Base-by-base conservation (phyloP, 495 filamentous ascomycete genomes). In the Cetradonia linearis region DNA sequence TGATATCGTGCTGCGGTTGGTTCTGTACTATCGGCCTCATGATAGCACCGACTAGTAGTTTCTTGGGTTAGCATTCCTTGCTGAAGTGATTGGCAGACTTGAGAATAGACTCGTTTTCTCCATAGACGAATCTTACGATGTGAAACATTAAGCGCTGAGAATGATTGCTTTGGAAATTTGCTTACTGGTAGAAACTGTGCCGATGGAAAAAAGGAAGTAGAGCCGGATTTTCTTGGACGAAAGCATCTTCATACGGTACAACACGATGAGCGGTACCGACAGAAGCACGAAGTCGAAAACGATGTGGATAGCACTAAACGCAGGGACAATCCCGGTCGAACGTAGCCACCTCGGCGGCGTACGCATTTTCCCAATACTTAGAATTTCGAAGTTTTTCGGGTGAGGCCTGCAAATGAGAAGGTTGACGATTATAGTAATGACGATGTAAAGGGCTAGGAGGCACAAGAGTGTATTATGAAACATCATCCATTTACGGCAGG, bases 271-370 rank as follows among this genome's bases (percentile, higher is more conserved):
- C 16, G 55, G 34, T 14, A 53, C 49, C 49, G 23, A 18, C 30
- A 69, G 55, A 10, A 69, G 61, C 16, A 49, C 56, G 34, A 62
- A 66, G 52, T 68, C 67, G 40, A 65, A 59, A 30, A 58, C 44
- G 48, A 61, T 62, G 56, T 69, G 67, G 23, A 66, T 59, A 23
- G 54, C 38, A 37, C 42, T 57, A 1, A 68, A 27, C n/a, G 61
- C 48, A 27, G 36, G 37, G 14, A 37, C 50, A 1, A 64, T 14
- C 25, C 59, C 53, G 31, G 37, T 62, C 3, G 36, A 25, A 23
- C 53, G 13, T 5, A 56, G 27, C 20, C 65, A 67, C n/a, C 61
- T 53, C 16, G 50, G 34, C 38, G 27, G 27, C 16, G 25, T 55
- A 1, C 42, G 28, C 5, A 36, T 14, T 18, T 47, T 42, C 18